Percentiles rank a stretch among this genome's conserved stretches.
These are phyloP conservation scores for Penicillium griseofulvum DNA, from an alignment of 2,329 filamentous ascomycete species.

Conservation along the genomic window DNA sequence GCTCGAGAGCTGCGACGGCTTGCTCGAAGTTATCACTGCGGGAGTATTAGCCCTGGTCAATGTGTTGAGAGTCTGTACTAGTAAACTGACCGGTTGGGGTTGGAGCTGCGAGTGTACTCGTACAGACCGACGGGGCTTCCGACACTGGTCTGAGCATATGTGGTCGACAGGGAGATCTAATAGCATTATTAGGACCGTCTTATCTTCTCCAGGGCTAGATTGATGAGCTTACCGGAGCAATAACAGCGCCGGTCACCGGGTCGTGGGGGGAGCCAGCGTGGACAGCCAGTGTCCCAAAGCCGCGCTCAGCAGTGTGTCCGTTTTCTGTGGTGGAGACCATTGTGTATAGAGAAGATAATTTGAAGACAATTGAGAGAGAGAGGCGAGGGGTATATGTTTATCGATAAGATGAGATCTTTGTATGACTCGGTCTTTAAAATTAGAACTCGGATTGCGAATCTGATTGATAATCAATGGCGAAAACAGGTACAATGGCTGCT, in stretches of 20 bases:
- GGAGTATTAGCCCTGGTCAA: constrained; percentile 6
- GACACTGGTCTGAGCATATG: constrained; percentile 86
- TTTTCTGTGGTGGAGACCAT: constrained; percentile 28
- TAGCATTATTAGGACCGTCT: constrained; percentile 9
- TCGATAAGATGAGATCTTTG: constrained; percentile 8
- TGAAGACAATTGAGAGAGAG: constrained; percentile 2
- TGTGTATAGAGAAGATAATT: constrained; percentile 11
- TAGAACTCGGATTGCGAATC: constrained; percentile 5
- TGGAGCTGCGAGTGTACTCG: constrained; percentile 91
- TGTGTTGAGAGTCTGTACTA: neutral
- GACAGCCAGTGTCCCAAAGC: constrained; percentile 90
- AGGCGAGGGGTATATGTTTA: constrained; percentile 3
- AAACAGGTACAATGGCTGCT: constrained; percentile 3
- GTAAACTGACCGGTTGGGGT: constrained; percentile 71
- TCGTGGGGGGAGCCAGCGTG: constrained; percentile 92
- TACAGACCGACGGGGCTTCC: constrained; percentile 83
- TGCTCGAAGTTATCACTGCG: constrained; percentile 81
- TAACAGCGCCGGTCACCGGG: constrained; percentile 88
- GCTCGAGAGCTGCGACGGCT: constrained; percentile 86
- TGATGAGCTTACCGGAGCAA: constrained; percentile 63
- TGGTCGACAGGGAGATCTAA: constrained; percentile 89
- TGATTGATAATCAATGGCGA: constrained; percentile 13
- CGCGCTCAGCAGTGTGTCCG: constrained; percentile 62
- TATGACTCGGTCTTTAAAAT: neutral
- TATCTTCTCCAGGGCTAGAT: neutral